phyloP scores from a whole-genome alignment of 768 basidiomycete species.

The Baorangia bicolor region DNA sequence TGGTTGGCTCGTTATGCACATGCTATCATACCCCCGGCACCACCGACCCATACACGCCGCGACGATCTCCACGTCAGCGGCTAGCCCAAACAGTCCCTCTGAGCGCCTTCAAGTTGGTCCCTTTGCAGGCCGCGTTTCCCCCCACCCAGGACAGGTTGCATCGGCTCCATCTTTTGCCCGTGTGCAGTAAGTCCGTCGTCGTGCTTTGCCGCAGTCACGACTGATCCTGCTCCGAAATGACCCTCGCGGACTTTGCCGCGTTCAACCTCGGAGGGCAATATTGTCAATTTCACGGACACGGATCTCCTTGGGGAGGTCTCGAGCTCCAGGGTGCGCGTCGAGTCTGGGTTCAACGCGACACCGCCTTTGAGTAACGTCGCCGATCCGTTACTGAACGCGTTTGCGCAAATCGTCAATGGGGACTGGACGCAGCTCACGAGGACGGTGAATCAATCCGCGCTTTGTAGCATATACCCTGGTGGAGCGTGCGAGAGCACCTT shows the following conservation, averaged over 20 bases:
- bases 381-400: slow-evolving; percentile 68
- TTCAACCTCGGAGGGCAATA: slow-evolving; percentile 50
- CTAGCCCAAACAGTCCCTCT: too few species aligned
- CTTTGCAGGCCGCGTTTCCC: too few species aligned
- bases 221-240: too few species aligned
- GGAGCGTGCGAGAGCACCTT: slow-evolving; percentile 75
- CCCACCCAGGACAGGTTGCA: too few species aligned
- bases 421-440: slow-evolving; percentile 84
- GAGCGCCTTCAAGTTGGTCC: too few species aligned
- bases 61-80: too few species aligned
- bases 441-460: slow-evolving; percentile 63
- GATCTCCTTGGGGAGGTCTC: slow-evolving; percentile 83
- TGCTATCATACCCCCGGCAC: too few species aligned
- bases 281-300: slow-evolving; percentile 67
- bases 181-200: too few species aligned
- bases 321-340: slow-evolving; percentile 72
- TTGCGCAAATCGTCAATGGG: slow-evolving; percentile 74
- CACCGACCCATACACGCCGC: too few species aligned
- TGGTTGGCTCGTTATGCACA: too few species aligned
- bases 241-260: slow-evolving; percentile 60
- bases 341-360: slow-evolving; percentile 55
- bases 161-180: too few species aligned
- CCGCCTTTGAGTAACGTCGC: slow-evolving; percentile 72
- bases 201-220: too few species aligned
- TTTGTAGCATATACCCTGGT: slow-evolving; percentile 53